Evolutionary conservation across 768 basidiomycete species (phyloP).

Genomic region (Russula sp.): DNA sequence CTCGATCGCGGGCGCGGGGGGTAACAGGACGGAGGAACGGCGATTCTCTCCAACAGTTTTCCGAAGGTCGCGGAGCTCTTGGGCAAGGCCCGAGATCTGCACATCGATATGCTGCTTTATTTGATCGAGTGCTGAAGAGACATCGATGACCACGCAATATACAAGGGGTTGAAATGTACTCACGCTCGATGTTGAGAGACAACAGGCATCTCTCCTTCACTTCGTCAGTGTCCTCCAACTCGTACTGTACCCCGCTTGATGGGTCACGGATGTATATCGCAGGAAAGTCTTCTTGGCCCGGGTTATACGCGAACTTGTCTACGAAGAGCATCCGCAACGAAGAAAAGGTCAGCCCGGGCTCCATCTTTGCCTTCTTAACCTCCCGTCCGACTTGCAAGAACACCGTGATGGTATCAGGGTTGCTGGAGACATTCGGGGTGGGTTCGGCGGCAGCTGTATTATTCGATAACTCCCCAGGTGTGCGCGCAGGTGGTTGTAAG

Average conservation of each 20-base stretch:
- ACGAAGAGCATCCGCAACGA: slow-evolving; percentile 84
- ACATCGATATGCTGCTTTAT: slow-evolving; percentile 97
- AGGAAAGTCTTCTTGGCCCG: slow-evolving; percentile 89
- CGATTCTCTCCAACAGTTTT: slow-evolving; percentile 50
- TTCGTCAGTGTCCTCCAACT: slow-evolving; percentile 91
- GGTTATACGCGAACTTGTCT: slow-evolving; percentile 91
- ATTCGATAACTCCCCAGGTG: neutral
- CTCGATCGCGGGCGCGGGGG: slow-evolving; percentile 43
- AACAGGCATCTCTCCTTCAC: slow-evolving; percentile 83
- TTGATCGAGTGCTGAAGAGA: slow-evolving; percentile 79
- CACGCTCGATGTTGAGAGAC: slow-evolving; percentile 95
- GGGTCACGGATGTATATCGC: slow-evolving; percentile 94
- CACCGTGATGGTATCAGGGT: slow-evolving; percentile 44
- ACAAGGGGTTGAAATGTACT: slow-evolving; percentile 33
- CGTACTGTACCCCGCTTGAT: slow-evolving; percentile 88
- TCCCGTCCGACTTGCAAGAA: slow-evolving; percentile 88
- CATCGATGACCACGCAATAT: neutral
- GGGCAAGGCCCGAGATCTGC: slow-evolving; percentile 78
- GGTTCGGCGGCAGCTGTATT: slow-evolving; percentile 22
- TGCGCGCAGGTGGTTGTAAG: neutral
- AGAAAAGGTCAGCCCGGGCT: slow-evolving; percentile 63
- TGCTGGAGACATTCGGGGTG: slow-evolving; percentile 25
- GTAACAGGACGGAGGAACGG: slow-evolving; percentile 44
- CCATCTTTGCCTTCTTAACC: slow-evolving; percentile 80
- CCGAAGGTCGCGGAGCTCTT: slow-evolving; percentile 87